Percentiles rank a stretch among this genome's conserved stretches.
These are phyloP conservation scores for Chrysoporthe austroafricana DNA, from an alignment of 2,329 filamentous ascomycete genomes.

Conservation along the genomic window DNA sequence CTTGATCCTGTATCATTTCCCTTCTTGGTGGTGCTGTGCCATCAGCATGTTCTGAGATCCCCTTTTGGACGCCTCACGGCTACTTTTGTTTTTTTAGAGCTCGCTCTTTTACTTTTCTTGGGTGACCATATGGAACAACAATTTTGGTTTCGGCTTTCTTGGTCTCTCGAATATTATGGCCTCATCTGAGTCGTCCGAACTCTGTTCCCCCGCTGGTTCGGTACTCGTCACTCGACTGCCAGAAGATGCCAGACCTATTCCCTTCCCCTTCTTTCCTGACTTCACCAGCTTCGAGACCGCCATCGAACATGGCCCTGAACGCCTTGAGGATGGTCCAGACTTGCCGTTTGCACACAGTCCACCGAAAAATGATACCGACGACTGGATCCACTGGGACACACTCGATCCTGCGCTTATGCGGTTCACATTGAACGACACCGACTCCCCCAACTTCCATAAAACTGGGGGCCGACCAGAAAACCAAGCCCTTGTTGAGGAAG, in stretches of 20 bases:
- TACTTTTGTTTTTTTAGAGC: constrained; percentile 16
- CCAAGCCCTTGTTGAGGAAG: background rate
- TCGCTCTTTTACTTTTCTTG: background rate
- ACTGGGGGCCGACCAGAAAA: background rate
- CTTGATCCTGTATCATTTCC: constrained; percentile 19
- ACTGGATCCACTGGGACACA: constrained; percentile 27
- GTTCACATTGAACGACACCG: constrained; percentile 25
- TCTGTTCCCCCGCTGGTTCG: constrained; percentile 22
- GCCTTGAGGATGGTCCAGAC: background rate
- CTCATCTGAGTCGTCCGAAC: constrained; percentile 20
- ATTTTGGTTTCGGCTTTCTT: constrained; percentile 23
- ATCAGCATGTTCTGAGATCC: constrained; percentile 11
- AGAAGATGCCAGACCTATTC: background rate
- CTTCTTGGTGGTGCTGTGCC: constrained; percentile 13
- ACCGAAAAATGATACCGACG: constrained; percentile 13
- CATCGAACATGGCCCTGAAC: background rate
- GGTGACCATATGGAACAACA: constrained; percentile 19
- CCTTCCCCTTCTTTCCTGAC: constrained; percentile 1
- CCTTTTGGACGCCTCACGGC: constrained; percentile 24
- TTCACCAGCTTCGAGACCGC: constrained; percentile 1
- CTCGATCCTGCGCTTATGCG: constrained; percentile 26
- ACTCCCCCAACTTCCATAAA: constrained; percentile 4
- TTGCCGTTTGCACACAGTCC: background rate
- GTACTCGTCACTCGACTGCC: constrained; percentile 17
- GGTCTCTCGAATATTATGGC: constrained; percentile 26